Evolutionary conservation across 1,284 basidiomycete genomes (phyloP), one percentile per base, ranked within the genome.

Genomic region (Pseudozyma hubeiensis): DNA sequence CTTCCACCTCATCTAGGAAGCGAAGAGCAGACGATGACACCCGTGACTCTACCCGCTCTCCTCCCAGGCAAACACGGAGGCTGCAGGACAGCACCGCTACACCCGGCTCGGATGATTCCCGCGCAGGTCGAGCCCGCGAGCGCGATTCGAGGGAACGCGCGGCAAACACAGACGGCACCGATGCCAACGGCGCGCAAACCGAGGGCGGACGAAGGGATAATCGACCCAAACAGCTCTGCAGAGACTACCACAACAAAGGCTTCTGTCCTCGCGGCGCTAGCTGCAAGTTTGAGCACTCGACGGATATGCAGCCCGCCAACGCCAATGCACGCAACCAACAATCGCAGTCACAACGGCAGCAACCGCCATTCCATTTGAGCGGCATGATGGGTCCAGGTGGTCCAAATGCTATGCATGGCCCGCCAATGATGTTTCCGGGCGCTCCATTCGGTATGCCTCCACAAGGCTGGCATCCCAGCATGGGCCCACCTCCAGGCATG

Each of bases 241-340:
- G 81, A 30, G 81, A 84, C 68, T 84, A 80, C 52, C 82, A 84
- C 63, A 77, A 72, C 46, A 71, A 73, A 35, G 82, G 95, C 2
- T 97, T 91, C 85, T 98, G 95, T 81, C 89, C 92, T 53, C 90
- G 94, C 31, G 95, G 95, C 40, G 90, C 89, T n/a, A 88, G 88
- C 66, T 98, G 95, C 88, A 93, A 93, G 82, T 97, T 90, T 84
- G 93, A 92, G 75, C 95, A 98, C 80, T 81, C 79, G 31, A 49
- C 65, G 24, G 75, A 77, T 54, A 49, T 50, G 35, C 75, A 74
- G 19, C 58, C 64, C 3, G 68, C 54, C 33, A 64, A 52, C 33
- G 29, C 62, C 40, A 63, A 52, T 9, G 47, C 56, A 40, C 64
- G 59, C 54, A 55, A 54, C 24, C 62, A 50, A 46, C 62, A 60